Evolutionary conservation across 192 early-diverging fungal species (phyloP).

Genomic region (Coemansia sp.): DNA sequence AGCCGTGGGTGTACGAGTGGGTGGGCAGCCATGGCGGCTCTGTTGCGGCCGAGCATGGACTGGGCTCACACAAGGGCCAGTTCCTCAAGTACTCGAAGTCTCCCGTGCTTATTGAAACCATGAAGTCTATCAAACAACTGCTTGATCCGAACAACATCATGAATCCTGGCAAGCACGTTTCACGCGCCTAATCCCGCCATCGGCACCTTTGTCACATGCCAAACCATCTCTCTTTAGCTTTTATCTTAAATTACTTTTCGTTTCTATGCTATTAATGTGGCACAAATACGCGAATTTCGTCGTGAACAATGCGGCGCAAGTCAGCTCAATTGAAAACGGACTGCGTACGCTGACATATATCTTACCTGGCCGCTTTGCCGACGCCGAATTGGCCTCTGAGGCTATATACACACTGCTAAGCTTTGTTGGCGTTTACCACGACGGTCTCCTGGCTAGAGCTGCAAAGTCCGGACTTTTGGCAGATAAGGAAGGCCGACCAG

Average conservation of each 20-base stretch:
- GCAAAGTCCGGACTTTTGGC: slow-evolving; percentile 39
- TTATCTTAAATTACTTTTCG: neutral
- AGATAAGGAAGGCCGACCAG: slow-evolving; percentile 28
- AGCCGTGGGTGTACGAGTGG: slow-evolving; percentile 91
- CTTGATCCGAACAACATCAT: slow-evolving; percentile 94
- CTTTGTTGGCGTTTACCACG: slow-evolving; percentile 84
- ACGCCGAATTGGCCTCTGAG: slow-evolving; percentile 91
- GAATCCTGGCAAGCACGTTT: slow-evolving; percentile 80
- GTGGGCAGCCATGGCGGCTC: slow-evolving; percentile 64
- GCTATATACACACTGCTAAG: slow-evolving; percentile 78
- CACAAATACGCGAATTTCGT: slow-evolving; percentile 82
- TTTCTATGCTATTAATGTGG: slow-evolving; percentile 29
- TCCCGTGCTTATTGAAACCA: slow-evolving; percentile 73
- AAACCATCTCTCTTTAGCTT: slow-evolving; percentile 1
- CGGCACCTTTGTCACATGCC: slow-evolving; percentile 11
- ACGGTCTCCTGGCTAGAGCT: slow-evolving; percentile 64
- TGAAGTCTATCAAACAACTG: slow-evolving; percentile 83
- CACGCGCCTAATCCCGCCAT: slow-evolving; percentile 13
- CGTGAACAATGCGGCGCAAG: slow-evolving; percentile 83
- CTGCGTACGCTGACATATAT: slow-evolving; percentile 88
- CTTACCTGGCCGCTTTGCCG: slow-evolving; percentile 89
- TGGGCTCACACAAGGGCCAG: slow-evolving; percentile 76
- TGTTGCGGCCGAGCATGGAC: slow-evolving; percentile 88
- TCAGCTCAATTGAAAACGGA: slow-evolving; percentile 84
- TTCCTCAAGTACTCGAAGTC: slow-evolving; percentile 87